A percentile compares a stretch with the other conserved stretches of the same genome.
phyloP scores from a whole-genome alignment of 2,329 filamentous ascomycete species.

The Aspergillus sp. region DNA sequence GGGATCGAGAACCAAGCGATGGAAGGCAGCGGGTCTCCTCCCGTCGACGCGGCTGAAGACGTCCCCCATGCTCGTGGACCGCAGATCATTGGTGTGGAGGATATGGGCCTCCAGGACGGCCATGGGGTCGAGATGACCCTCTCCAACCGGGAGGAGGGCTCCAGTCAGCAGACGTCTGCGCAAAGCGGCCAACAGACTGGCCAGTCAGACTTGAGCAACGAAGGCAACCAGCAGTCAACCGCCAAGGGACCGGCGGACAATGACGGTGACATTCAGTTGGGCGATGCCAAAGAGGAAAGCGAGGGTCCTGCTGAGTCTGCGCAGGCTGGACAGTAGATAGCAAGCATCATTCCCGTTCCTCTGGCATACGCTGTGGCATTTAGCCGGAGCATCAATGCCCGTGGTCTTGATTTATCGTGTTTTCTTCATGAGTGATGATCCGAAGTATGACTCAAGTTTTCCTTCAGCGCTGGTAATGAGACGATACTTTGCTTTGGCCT shows the following conservation, averaged over 20 bases:
- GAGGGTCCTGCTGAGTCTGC: slow-evolving; percentile 13
- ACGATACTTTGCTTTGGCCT: slow-evolving; percentile 1
- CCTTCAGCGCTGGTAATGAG: background rate
- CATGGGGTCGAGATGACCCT: slow-evolving; percentile 45
- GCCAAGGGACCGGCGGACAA: slow-evolving; percentile 15
- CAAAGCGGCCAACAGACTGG: background rate
- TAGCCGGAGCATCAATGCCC: too few relatives aligned
- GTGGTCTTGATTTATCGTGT: background rate
- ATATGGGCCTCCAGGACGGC: slow-evolving; percentile 74
- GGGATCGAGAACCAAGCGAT: slow-evolving; percentile 21
- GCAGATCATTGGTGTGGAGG: slow-evolving; percentile 77
- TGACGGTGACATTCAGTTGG: slow-evolving; percentile 41
- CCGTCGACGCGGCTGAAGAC: slow-evolving; percentile 59
- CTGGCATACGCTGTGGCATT: too few relatives aligned
- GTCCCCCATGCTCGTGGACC: slow-evolving; percentile 80
- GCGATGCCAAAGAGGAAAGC: slow-evolving; percentile 24
- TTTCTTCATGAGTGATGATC: slow-evolving; percentile 18
- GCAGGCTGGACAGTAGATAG: background rate
- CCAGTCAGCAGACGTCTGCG: slow-evolving; percentile 5
- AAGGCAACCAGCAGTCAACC: slow-evolving; percentile 7
- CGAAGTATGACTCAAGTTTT: slow-evolving; percentile 8
- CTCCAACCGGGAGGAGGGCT: slow-evolving; percentile 15
- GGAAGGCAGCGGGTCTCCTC: slow-evolving; percentile 21
- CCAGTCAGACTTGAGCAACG: slow-evolving; percentile 5
- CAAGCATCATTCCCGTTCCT: background rate